Conservation (phyloP, 163 green algal species). For the Trebouxiophyceae sp. region DNA sequence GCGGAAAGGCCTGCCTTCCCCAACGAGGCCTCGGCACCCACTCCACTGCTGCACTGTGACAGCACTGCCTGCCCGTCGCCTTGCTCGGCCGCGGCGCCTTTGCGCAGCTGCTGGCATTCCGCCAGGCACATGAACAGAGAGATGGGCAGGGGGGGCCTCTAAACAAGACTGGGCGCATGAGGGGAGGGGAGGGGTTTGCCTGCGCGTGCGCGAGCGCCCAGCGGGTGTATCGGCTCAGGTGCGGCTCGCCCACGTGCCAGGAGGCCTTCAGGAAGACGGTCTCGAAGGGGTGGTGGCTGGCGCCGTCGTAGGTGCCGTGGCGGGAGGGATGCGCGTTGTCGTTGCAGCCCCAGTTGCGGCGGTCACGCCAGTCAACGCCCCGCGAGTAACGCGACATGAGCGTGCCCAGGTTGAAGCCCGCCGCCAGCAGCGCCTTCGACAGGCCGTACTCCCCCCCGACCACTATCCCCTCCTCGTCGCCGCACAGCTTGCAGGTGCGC, state of each 20-base stretch:
- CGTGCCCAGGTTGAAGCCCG: constrained; percentile 60
- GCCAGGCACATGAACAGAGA: no score
- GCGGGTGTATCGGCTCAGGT: constrained; percentile 27
- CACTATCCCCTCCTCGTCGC: constrained; percentile 32
- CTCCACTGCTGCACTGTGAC: background rate
- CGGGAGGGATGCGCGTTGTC: constrained; percentile 43
- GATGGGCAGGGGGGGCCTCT: background rate
- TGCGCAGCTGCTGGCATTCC: background rate
- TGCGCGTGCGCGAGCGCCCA: constrained; percentile 15
- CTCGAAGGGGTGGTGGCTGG: constrained; percentile 50
- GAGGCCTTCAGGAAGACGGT: constrained; percentile 47
- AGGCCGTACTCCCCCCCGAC: constrained; percentile 70
- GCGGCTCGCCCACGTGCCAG: constrained; percentile 48
- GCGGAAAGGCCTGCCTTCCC: background rate
- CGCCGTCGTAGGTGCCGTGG: constrained; percentile 40
- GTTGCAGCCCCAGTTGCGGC: constrained; percentile 51
- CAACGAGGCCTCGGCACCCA: background rate
- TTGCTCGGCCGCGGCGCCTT: background rate
- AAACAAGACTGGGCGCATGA: no score
- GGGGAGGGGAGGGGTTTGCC: no score
- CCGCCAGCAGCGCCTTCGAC: constrained; percentile 37
- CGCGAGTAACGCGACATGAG: constrained; percentile 58
- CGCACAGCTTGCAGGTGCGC: constrained; percentile 54
- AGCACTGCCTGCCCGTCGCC: background rate
- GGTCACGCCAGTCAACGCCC: constrained; percentile 22